Evolutionary conservation across 2,329 filamentous ascomycete genomes (phyloP), one percentile per base, ranked within the genome.

Genomic region (Eutypella sp.): DNA sequence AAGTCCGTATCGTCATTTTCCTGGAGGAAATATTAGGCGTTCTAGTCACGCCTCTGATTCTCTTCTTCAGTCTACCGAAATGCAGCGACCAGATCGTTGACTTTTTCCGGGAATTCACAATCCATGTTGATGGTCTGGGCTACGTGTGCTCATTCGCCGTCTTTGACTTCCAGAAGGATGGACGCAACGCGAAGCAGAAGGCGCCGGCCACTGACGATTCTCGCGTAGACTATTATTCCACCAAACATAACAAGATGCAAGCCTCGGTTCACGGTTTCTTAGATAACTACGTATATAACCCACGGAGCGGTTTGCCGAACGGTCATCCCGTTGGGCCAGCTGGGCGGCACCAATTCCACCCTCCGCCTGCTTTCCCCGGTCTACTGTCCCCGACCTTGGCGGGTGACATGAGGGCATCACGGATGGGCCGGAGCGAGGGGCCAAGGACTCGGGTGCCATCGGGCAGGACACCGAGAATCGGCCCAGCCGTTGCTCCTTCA

Each of bases 181-280:
- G 84, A 19, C 70, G 69, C 13, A 69, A 71, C 22, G 63, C 63
- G 4, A 69, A 65, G 42, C 66, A 66, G 15, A 62, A 63, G 31
- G 67, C 66, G 10, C 67, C 48, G 48, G 63, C 55, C 44, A 64
- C 58, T 52, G 64, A 75, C n/a, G 86, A 90, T 61, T 78, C 90
- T 9, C 82, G 93, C 10, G 88, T 93, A 48, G 91, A 96, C 56
- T 97, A 97, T 64, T 97, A 93, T 61, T 84, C 89, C 19, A 89
- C 90, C 9, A 96, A 96, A 61, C 91, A 99, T 59, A 89, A 91
- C 51, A 99, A 99, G 70, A 96, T 99, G 89, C 85, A 93, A n/a
- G 88, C 90, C 15, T 97, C 92, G 0, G 93, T 96, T 63, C 91
- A 93, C 59, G 90, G 91, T 2, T 99, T 99, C 64, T 73, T 96